Percentiles rank a stretch among this genome's conserved stretches.
Evolutionary conservation across 768 basidiomycete species (phyloP).

Genomic region (Suillus sp.): DNA sequence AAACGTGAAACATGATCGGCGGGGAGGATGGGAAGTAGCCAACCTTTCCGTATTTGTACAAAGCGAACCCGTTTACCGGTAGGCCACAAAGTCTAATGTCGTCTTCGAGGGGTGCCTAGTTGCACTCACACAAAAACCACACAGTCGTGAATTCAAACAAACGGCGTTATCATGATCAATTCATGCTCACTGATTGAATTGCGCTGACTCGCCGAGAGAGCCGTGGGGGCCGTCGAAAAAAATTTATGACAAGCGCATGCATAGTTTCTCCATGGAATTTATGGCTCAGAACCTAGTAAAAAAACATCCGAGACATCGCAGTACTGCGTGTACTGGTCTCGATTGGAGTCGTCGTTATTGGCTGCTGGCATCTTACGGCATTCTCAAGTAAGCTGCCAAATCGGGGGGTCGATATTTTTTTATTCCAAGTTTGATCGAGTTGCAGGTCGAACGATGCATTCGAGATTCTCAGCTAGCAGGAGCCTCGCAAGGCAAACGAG

Average conservation of each 20-base stretch:
- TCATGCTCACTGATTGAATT: background rate
- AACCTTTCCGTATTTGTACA: slow-evolving; percentile 39
- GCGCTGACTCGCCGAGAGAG: background rate
- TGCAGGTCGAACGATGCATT: slow-evolving; percentile 22
- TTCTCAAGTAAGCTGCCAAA: no score
- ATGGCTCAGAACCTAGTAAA: background rate
- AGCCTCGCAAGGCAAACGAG: slow-evolving; percentile 31
- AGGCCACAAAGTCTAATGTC: slow-evolving; percentile 33
- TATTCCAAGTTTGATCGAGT: slow-evolving; percentile 18
- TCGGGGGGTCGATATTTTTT: slow-evolving; percentile 2
- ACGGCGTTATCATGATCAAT: background rate
- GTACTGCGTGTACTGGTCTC: background rate
- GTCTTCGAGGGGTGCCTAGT: slow-evolving; percentile 8
- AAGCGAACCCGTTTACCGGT: slow-evolving; percentile 42
- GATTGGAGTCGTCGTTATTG: background rate
- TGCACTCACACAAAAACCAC: background rate
- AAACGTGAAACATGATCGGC: slow-evolving; percentile 55
- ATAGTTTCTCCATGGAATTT: slow-evolving; percentile 9
- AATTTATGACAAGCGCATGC: slow-evolving; percentile 1
- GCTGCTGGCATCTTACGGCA: no score
- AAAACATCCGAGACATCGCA: slow-evolving; percentile 2
- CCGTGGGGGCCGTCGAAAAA: slow-evolving; percentile 14
- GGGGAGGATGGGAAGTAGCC: slow-evolving; percentile 24
- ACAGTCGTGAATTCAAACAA: background rate
- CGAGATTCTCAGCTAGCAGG: slow-evolving; percentile 18